Base-by-base conservation (phyloP, 768 basidiomycete species). In the Heimioporus sp. region DNA sequence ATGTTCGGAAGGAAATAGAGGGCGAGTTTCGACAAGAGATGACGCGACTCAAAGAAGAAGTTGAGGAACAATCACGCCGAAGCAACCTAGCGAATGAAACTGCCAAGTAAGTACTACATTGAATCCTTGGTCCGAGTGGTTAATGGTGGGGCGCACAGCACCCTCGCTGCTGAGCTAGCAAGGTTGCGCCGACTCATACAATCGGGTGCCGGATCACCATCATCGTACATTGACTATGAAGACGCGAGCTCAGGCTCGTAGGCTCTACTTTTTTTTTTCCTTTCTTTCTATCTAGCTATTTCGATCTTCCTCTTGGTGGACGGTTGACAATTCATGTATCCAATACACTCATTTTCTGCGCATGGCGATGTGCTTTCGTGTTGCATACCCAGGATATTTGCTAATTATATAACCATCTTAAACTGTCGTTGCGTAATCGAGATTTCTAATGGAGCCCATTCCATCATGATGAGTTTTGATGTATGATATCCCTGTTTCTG, bases 171-270 rank as follows among this genome's bases (percentile, higher is more conserved):
- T 28, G 89, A 91, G 65, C 73, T 91, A 41, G 78, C 81, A 44
- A 76, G 87, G 51, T 70, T 92, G 62, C 77, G 86, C 62, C 77
- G 89, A 58, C 76, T 92, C 37, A 90, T 92, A 82, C 86, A 80
- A 61, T 70, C 72, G 37, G 76, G 80, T 59, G 72, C 76, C 1
- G 72, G 69, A 49, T 60, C 64, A 56, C 58, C 70, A 43, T 48
- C 62, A 34, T 50, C 55, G 20, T 43, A 48, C 36, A 52, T 46
- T 45, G 52, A 56, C 43, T 45, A 42, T 3, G 56, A 56, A 44
- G 54, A 43, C 39, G 30, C 49, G 49, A 52, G 50, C 49, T 21
- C 41, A 32, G 51, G 30, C 46, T 61, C 55, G 55, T 66, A 49
- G 53, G 20, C 39, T 40, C 51, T 32, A 4, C 37, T 37, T 34